Base-by-base conservation (phyloP, 768 basidiomycete species). In the Trametes cubensis region DNA sequence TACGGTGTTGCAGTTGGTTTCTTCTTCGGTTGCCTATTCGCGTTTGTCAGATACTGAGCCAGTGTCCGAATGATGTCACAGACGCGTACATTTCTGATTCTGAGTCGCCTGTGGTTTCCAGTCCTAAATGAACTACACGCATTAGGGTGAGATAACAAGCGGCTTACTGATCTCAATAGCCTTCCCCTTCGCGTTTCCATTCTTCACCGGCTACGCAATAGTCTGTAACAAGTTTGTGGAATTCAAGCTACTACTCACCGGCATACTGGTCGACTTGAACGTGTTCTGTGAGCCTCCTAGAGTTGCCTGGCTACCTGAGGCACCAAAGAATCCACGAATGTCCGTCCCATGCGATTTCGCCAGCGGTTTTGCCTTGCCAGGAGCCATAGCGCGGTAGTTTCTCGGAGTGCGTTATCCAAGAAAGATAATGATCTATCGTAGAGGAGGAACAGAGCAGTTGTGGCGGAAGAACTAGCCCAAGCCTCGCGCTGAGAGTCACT, bases 261-360 rank as follows among this genome's bases (percentile, higher is more conserved):
- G 25, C 11, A 18, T 18, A 15, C 39, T 58, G 1, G 45, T 30
- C 17, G 45, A 34, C 18, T 58, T 39, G 17, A 58, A 58, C 17
- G 54, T 45, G 42, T 21, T 46, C 56, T 50, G 57, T n/a, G 56
- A 61, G 40, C 65, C 52, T 14, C 61, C 39, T 3, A 64, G 44
- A 0, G 65, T 25, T 17, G 60, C 41, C 48, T 60, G 61, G 25
- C 62, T 65, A 20, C 63, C 61, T 10, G 26, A 48, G 6, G 55
- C 55, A 1, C 63, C 65, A 41, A 73, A 73, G 67, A 73, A 73
- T 7, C 70, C 70, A 34, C 72, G 62, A 28, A 73, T 73, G 42
- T 73, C 72, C 38, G 52, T 61, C 1, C 69, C 67, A 14, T 63
- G 62, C 0, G 69, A n/a, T 47, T 71, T 72, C 0, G 45, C 46